Percentiles rank a stretch among this genome's conserved stretches.
Conservation (phyloP, 2,329 filamentous ascomycete genomes). For the Ramularia collo-cygni region DNA sequence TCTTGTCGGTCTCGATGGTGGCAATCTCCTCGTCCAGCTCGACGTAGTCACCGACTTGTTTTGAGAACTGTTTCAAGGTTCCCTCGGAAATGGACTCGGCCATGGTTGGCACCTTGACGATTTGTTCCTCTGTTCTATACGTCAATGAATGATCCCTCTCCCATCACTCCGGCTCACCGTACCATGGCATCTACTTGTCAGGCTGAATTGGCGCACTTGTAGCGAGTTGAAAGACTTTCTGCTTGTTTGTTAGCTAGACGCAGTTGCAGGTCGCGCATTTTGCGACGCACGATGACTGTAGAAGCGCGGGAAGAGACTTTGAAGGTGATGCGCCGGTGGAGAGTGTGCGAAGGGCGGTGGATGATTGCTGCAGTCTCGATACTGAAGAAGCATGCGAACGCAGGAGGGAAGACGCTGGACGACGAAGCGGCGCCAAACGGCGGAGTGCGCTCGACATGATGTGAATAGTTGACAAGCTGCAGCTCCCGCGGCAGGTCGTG, state of each 20-base stretch:
- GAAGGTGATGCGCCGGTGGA: constrained; percentile 16
- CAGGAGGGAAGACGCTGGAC: constrained; percentile 25
- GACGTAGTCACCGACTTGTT: constrained; percentile 87
- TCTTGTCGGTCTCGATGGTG: constrained; percentile 99
- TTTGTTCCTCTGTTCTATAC: constrained; percentile 56
- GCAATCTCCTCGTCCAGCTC: constrained; percentile 97
- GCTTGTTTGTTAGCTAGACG: constrained; percentile 8
- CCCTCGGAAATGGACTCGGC: constrained; percentile 98
- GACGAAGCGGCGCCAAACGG: constrained; percentile 27
- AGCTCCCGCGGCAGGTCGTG: constrained; percentile 16
- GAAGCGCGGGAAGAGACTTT: constrained; percentile 13
- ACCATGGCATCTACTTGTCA: constrained; percentile 30
- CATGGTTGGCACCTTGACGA: constrained; percentile 95
- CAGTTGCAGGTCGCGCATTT: neutral
- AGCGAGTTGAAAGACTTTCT: constrained; percentile 24
- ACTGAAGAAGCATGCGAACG: constrained; percentile 17
- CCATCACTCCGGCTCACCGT: neutral
- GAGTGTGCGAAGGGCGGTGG: constrained; percentile 18
- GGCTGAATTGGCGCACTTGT: constrained; percentile 28
- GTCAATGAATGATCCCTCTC: constrained; percentile 8
- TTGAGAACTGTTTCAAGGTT: constrained; percentile 90
- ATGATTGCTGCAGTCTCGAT: constrained; percentile 18
- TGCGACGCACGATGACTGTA: constrained; percentile 17
- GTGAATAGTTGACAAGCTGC: constrained; percentile 22
- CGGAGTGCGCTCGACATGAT: constrained; percentile 32